Base-by-base conservation (phyloP, 2,329 filamentous ascomycete species). In the Phialophora tarda region DNA sequence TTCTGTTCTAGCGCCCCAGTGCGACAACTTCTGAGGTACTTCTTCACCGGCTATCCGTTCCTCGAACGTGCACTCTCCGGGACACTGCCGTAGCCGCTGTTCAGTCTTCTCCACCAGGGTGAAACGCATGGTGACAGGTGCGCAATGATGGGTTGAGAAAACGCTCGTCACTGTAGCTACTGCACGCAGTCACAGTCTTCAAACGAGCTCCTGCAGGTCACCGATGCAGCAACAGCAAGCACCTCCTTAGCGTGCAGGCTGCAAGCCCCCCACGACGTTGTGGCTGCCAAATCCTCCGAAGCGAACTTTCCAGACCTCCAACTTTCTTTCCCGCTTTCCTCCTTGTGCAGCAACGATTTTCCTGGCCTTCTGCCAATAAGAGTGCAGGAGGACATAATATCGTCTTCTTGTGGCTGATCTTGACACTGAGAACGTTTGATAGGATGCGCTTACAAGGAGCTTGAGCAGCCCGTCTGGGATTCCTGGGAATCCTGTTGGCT, bases 401-500 rank as follows among this genome's bases (percentile, higher is more conserved):
- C 24, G 26, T 44, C 54, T 41, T 24, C 44, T 51, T 17, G 60
- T 61, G 63, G 63, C 63, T 65, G 62, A 64, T 59, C 44, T 26
- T 64, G 65, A 64, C 26, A 65, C 66, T 32, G 34, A n/a, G 50
- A 28, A 44, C 50, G 59, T 62, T 59, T 58, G 63, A 58, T 57
- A 62, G 50, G 63, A 62, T 32, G 55, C 28, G 59, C 59, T 66
- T 51, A 38, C n/a, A 38, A 23, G 23, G 50, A 28, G 11, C 12
- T 55, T 32, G 28, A 34, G 38, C 38, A 44, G 17, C 38, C 38
- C 17, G 17, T 44, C 38, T n/a, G 14, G 38, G 38, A 2, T 7
- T 44, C 38, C 4, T 32, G 38, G 38, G 38, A 7, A 21, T 44
- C 38, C 38, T 44, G 38, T 44, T 44, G 38, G 38, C 38, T 44